phyloP scores from a whole-genome alignment of 2,329 filamentous ascomycete species.

The Bipolaris gigantea region DNA sequence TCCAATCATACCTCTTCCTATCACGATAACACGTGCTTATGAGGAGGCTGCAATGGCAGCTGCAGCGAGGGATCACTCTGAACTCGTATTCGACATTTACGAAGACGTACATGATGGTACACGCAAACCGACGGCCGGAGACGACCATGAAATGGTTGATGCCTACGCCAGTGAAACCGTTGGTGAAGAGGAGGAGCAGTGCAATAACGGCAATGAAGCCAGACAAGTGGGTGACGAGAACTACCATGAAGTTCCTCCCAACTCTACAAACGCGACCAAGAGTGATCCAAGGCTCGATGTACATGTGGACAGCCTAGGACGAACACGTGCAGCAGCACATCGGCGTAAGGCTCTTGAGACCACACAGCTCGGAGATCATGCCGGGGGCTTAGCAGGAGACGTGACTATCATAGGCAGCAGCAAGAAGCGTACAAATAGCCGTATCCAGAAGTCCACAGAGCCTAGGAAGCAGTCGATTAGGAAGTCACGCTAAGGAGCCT shows the following conservation, averaged over 20 bases:
- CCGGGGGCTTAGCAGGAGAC: neutral
- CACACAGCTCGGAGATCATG: neutral
- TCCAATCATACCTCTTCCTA: slow-evolving; percentile 6
- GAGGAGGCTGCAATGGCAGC: slow-evolving; percentile 2
- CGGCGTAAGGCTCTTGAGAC: slow-evolving; percentile 2
- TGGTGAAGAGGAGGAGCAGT: neutral
- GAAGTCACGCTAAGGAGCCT: neutral
- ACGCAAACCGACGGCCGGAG: neutral
- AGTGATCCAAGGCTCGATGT: neutral
- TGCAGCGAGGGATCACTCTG: neutral
- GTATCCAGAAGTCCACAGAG: neutral
- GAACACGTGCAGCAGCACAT: slow-evolving; percentile 6
- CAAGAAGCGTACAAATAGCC: slow-evolving; percentile 1
- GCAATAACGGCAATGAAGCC: neutral
- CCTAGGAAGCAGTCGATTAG: neutral
- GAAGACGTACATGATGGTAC: neutral
- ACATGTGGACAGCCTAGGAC: slow-evolving; percentile 5
- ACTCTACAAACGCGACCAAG: neutral
- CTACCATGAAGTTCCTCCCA: neutral
- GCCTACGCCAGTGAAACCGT: neutral
- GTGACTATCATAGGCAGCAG: neutral
- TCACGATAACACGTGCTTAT: slow-evolving; percentile 3
- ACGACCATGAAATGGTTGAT: neutral
- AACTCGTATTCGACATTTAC: slow-evolving; percentile 1
- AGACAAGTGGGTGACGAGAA: neutral